phyloP scores from a whole-genome alignment of 768 basidiomycete genomes.

The Amanita subjunquillea region DNA sequence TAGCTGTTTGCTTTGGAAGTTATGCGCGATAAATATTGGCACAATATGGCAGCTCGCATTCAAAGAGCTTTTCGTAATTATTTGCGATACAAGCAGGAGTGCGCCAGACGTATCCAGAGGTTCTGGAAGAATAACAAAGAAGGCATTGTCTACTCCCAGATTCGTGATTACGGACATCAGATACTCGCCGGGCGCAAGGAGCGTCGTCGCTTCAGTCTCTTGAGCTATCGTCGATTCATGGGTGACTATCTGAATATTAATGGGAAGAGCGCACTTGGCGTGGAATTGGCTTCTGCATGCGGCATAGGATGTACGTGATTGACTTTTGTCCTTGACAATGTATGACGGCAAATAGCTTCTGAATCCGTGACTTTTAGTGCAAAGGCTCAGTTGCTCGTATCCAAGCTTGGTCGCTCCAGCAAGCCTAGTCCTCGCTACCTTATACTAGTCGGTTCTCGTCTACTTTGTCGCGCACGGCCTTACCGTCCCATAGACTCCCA shows the following conservation, averaged over 20 bases:
- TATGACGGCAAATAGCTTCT: conserved; percentile 22
- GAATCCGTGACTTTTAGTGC: conserved; percentile 83
- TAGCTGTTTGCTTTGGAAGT: conserved; percentile 97
- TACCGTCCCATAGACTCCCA: conserved; percentile 49
- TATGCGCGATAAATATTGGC: conserved; percentile 99
- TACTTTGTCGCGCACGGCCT: background rate
- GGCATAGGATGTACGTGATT: conserved; percentile 55
- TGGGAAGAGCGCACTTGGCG: conserved; percentile 67
- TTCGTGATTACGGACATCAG: conserved; percentile 93
- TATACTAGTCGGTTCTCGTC: conserved; percentile 55
- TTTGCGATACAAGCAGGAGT: conserved; percentile 91
- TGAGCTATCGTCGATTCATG: conserved; percentile 90
- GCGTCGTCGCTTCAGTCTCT: conserved; percentile 82
- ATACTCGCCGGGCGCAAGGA: conserved; percentile 89
- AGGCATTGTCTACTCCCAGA: conserved; percentile 75
- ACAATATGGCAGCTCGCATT: conserved; percentile 97
- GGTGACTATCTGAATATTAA: conserved; percentile 95
- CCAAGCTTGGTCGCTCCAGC: conserved; percentile 79
- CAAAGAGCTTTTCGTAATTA: conserved; percentile 96
- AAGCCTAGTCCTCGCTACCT: conserved; percentile 88
- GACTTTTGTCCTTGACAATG: background rate
- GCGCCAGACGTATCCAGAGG: conserved; percentile 87
- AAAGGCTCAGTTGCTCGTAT: conserved; percentile 71
- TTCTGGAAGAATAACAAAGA: conserved; percentile 99
- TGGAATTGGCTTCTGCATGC: conserved; percentile 63